Evolutionary conservation across 768 basidiomycete genomes (phyloP), one percentile per base, ranked within the genome.

Genomic region (Mycena sanguinolenta): DNA sequence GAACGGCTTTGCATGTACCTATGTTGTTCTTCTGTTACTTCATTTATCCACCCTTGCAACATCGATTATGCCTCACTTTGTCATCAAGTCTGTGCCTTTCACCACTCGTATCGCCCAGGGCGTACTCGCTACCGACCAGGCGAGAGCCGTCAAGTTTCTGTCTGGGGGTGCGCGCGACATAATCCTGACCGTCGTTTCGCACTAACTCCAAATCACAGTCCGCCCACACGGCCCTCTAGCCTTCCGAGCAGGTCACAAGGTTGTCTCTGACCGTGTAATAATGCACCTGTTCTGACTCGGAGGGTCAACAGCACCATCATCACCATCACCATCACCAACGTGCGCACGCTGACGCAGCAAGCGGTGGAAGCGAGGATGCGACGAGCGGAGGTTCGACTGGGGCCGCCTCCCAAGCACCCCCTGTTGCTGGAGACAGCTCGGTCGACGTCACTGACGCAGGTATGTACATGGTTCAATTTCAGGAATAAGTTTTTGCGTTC

Each of bases 361-460:
- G 67, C 69, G 50, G 74, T 69, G 25, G n/a, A 9, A n/a, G 57
- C n/a, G n/a, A n/a, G 46, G 28, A 69, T 73, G 8, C 76, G 73
- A 25, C 76, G 67, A 61, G 69, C 70, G 53, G 74, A 73, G 27
- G 73, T 72, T 44, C 16, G 14, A 39, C 39, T 39, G n/a, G n/a
- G n/a, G n/a, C n/a, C n/a, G 32, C 32, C 32, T 52, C 69, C 19
- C 38, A 54, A 55, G 54, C 32, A 27, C 54, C 67, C 13, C 55
- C 55, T 2, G 58, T 74, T 23, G 76, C 73, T 13, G 63, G 75
- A 44, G 77, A 72, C 59, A 73, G 79, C 39, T 85, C 83, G 57
- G 85, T 90, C 67, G 87, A 90, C 58, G 89, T 87, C 54, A 90
- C 87, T 49, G 87, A 90, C 76, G 81, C 90, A 60, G 84, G 86